Base-by-base conservation (phyloP, 192 early-diverging fungal species). In the Umbelopsis ramanniana region DNA sequence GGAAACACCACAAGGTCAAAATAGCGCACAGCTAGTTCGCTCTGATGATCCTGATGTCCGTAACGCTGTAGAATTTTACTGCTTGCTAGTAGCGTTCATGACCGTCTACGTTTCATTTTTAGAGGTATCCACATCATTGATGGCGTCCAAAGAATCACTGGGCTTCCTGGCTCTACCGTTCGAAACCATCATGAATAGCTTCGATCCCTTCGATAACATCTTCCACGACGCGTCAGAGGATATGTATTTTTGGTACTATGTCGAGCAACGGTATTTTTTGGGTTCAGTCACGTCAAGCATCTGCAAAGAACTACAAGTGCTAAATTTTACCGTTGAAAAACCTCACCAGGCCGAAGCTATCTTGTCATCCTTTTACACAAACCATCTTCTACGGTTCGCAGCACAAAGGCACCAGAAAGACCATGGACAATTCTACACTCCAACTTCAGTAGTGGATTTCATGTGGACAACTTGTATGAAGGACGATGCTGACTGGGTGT, bases 351-450 rank as follows among this genome's bases (percentile, higher is more conserved):
- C 80, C 38, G 85, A 86, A 68, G 77, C 79, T 24, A 74, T 86
- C 35, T 67, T 86, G 22, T 79, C 81, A 37, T 71, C 75, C 7
- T 82, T 88, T 24, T 88, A 88, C 29, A 84, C 87, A 9, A 78
- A 77, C 4, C 73, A 88, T 37, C 72, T 88, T 48, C 67, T 88
- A 14, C 73, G 83, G 14, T 67, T 81, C 7, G 72, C 77, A 0
- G 85, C 77, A 21, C 83, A 85, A 47, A 76, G 83, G 26, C 84
- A 88, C n/a, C 87, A 88, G 77, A 86, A 86, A n/a, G 85, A 88
- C 21, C 85, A 88, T 52, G 87, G 85, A 10, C 87, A 88, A 67
- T 88, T 84, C 43, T 88, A 88, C 73, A 86, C 87, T 6, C 87
- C 87, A 2, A 72, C 78, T 14, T 69, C 68, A n/a, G 78, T 87